phyloP scores from a whole-genome alignment of 139 green algal species.

The Chlamydomonas urium region DNA sequence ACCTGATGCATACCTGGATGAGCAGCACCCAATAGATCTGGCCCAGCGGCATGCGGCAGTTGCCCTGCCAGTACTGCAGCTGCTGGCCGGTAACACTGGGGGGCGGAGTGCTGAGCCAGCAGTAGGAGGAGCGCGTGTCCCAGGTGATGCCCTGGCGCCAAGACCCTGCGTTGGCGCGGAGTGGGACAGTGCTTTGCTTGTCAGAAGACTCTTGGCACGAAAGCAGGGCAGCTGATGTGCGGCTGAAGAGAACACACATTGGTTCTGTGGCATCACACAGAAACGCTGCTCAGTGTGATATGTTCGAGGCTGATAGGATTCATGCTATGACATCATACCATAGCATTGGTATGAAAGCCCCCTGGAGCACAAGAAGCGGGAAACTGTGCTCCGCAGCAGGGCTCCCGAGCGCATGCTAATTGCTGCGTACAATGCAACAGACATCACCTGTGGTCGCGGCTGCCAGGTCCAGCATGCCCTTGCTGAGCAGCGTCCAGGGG shows the following conservation, averaged over 20 bases:
- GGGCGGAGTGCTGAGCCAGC: conserved; percentile 20
- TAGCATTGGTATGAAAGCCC: no score
- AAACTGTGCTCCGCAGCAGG: background rate
- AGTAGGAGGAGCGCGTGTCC: conserved; percentile 58
- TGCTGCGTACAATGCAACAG: no score
- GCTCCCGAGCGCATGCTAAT: background rate
- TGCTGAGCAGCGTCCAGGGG: conserved; percentile 73
- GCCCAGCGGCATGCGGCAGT: conserved; percentile 61
- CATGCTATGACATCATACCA: no score
- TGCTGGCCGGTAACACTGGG: conserved; percentile 10
- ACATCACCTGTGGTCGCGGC: conserved; percentile 39
- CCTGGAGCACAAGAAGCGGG: no score
- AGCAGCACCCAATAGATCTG: conserved; percentile 46
- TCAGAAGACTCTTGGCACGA: no score
- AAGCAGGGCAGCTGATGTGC: no score
- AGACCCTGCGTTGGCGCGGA: no score
- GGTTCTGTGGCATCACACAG: no score
- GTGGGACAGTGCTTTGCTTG: no score
- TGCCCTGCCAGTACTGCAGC: conserved; percentile 41
- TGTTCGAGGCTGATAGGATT: no score
- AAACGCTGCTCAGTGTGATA: no score
- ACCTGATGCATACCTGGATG: conserved; percentile 29
- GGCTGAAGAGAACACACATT: no score
- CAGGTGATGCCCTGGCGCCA: conserved; percentile 46
- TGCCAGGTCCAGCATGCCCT: conserved; percentile 67